A percentile compares a stretch with the other conserved stretches of the same genome.
These are phyloP conservation scores for Passalora sequoiae DNA, from an alignment of 2,329 filamentous ascomycete genomes.

Conservation along the genomic window DNA sequence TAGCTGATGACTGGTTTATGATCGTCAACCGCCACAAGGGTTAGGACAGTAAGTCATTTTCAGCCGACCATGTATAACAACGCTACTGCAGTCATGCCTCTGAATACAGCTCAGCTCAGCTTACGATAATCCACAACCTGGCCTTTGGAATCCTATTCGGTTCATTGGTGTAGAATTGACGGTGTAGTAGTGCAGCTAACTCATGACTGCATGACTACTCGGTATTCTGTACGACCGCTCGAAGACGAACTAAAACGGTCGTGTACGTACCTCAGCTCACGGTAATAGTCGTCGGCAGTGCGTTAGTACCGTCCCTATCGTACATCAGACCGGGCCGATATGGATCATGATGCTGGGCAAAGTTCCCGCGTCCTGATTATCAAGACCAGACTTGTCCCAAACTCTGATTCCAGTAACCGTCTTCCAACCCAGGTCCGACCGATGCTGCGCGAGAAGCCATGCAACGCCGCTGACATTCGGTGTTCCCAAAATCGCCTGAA, in stretches of 20 bases:
- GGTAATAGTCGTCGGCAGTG: neutral
- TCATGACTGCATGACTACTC: too few species aligned
- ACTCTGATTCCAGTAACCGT: neutral
- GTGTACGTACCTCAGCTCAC: too few species aligned
- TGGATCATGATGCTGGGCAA: neutral
- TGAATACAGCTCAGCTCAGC: too few species aligned
- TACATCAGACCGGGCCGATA: neutral
- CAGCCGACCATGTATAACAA: too few species aligned
- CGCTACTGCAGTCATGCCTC: too few species aligned
- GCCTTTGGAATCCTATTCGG: too few species aligned
- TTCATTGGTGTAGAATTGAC: too few species aligned
- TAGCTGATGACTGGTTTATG: too few species aligned
- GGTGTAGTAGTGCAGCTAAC: too few species aligned
- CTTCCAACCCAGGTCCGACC: neutral
- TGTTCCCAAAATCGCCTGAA: neutral
- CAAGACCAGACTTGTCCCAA: neutral
- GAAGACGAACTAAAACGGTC: neutral
- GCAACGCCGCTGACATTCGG: constrained; percentile 1
- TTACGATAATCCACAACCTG: too few species aligned
- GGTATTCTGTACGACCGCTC: neutral
- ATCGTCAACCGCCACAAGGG: too few species aligned
- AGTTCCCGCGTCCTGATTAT: neutral
- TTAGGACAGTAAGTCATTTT: too few species aligned
- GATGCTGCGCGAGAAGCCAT: neutral
- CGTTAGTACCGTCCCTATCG: neutral